Evolutionary conservation across 2,329 filamentous ascomycete species (phyloP).

Genomic region (Colletotrichum cordylinicola): DNA sequence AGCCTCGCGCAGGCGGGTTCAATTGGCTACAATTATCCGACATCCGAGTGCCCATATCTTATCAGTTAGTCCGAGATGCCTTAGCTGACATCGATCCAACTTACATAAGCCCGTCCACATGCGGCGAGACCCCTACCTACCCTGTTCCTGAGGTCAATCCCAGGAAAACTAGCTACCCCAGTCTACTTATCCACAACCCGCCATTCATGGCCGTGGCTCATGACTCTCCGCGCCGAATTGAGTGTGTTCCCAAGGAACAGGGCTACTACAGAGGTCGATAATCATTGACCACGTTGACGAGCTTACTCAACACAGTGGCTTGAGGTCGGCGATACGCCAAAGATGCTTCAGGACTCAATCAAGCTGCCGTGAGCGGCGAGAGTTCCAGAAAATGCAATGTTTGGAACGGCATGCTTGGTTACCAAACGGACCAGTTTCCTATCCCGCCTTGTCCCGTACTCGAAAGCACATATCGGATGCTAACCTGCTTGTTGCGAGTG

Average conservation of each 20-base stretch:
- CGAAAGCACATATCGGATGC: background rate
- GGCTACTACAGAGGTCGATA: background rate
- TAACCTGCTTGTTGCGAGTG: background rate
- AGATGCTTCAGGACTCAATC: background rate
- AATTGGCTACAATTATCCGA: background rate
- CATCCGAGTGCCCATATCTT: background rate
- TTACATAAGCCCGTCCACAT: background rate
- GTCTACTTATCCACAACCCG: background rate
- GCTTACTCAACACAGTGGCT: background rate
- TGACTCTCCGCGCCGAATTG: background rate
- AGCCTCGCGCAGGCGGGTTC: background rate
- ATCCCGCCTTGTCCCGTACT: background rate
- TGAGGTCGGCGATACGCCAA: background rate
- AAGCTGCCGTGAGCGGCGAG: background rate
- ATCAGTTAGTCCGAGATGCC: constrained; percentile 9
- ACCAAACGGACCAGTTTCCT: background rate
- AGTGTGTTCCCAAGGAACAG: background rate
- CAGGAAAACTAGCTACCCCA: background rate
- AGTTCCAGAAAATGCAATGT: background rate
- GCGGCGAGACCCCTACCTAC: background rate
- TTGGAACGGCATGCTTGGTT: background rate
- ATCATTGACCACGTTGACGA: background rate
- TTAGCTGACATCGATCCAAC: background rate
- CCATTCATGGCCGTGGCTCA: background rate
- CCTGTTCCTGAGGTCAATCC: background rate